A percentile compares a stretch with the other conserved stretches of the same genome.
Evolutionary conservation across 2,329 filamentous ascomycete genomes (phyloP).

Genomic region (Pseudonectria foliicola): DNA sequence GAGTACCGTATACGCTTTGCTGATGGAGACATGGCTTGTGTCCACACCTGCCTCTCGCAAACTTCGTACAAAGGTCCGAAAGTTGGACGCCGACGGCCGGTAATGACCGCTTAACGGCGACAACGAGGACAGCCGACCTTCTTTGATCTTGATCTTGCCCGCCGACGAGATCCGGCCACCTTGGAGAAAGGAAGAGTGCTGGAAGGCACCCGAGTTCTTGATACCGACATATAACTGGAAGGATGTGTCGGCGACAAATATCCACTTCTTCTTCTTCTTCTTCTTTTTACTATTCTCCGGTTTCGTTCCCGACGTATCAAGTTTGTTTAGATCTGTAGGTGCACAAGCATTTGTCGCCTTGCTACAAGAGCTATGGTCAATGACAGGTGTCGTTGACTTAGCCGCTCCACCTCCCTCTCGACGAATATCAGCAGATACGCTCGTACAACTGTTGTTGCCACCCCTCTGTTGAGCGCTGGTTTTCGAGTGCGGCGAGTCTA

Average conservation of each 20-base stretch:
- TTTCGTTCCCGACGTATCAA: slow-evolving; percentile 59
- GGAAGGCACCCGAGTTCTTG: slow-evolving; percentile 81
- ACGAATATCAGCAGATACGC: slow-evolving; percentile 35
- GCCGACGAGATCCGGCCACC: slow-evolving; percentile 76
- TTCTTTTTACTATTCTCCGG: no score
- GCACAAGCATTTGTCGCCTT: slow-evolving; percentile 58
- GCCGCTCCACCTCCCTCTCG: slow-evolving; percentile 54
- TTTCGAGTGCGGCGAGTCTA: no score
- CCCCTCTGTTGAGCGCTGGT: no score
- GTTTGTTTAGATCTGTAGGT: slow-evolving; percentile 67
- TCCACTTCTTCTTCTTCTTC: slow-evolving; percentile 77
- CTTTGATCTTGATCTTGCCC: slow-evolving; percentile 76
- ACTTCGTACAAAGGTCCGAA: slow-evolving; percentile 70
- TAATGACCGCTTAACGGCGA: slow-evolving; percentile 75
- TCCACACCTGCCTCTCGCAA: slow-evolving; percentile 70
- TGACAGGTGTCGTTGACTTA: slow-evolving; percentile 58
- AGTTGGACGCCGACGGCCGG: slow-evolving; percentile 74
- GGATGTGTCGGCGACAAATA: slow-evolving; percentile 81
- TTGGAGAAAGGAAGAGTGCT: slow-evolving; percentile 84
- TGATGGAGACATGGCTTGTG: slow-evolving; percentile 70
- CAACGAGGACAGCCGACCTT: slow-evolving; percentile 67
- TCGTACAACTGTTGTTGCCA: slow-evolving; percentile 23
- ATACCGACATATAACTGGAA: slow-evolving; percentile 85
- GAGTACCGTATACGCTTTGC: slow-evolving; percentile 73
- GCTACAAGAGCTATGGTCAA: slow-evolving; percentile 50